Conservation (phyloP, 139 green algal genomes). For the Klebsormidium nitens region DNA sequence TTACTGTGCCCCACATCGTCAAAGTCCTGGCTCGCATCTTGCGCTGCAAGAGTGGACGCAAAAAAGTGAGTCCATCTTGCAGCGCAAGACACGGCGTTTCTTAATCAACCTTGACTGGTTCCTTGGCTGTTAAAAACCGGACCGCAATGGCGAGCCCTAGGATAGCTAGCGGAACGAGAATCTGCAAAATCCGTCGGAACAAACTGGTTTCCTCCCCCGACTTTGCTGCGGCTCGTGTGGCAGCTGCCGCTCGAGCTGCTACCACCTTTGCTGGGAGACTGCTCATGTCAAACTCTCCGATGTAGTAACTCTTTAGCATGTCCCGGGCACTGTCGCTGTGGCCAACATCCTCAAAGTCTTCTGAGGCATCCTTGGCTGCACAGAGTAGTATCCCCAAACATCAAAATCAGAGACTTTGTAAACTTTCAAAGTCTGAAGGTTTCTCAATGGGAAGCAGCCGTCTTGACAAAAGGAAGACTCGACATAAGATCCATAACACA, state of each 20-base stretch:
- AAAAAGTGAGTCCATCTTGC: too few species aligned
- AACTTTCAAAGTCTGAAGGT: too few species aligned
- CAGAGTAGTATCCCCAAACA: too few species aligned
- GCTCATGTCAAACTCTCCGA: slow-evolving; percentile 43
- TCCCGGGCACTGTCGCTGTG: slow-evolving; percentile 51
- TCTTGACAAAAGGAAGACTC: too few species aligned
- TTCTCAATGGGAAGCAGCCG: too few species aligned
- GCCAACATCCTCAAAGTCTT: slow-evolving; percentile 64
- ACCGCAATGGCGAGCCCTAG: slow-evolving; percentile 8
- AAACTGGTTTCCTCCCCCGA: not conserved
- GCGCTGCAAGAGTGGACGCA: too few species aligned
- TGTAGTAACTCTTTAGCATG: slow-evolving; percentile 47
- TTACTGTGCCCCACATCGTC: too few species aligned
- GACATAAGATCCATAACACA: too few species aligned
- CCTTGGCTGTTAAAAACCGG: not conserved
- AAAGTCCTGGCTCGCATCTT: too few species aligned
- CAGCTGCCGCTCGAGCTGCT: not conserved
- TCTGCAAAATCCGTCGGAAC: not conserved
- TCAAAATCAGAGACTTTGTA: too few species aligned
- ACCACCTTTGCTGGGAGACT: not conserved
- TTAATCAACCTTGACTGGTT: too few species aligned
- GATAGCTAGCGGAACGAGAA: not conserved
- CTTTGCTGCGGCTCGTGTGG: not conserved
- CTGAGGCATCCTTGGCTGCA: slow-evolving; percentile 53
- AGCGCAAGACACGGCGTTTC: too few species aligned